A percentile compares a stretch with the other conserved stretches of the same genome.
Evolutionary conservation across 2,329 filamentous ascomycete species (phyloP).

Genomic region (Amauroascus verrucosus): DNA sequence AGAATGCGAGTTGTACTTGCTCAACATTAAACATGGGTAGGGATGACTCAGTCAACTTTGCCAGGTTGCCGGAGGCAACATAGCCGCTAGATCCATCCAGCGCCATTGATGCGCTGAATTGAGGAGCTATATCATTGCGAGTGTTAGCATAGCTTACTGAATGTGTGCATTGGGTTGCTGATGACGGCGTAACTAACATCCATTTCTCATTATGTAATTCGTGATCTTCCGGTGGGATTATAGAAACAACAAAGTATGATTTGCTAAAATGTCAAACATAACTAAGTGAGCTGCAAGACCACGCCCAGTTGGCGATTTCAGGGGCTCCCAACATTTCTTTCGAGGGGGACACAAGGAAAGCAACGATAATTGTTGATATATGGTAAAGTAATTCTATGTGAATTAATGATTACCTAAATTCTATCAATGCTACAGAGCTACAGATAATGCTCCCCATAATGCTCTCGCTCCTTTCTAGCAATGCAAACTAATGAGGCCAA

Average conservation of each 20-base stretch:
- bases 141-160: not conserved
- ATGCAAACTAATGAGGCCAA: not conserved
- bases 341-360: no score
- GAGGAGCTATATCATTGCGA: constrained; percentile 15
- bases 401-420: not conserved
- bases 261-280: not conserved
- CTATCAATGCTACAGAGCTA: not conserved
- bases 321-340: no score
- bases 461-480: not conserved
- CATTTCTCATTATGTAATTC: not conserved
- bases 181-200: no score
- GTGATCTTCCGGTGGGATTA: not conserved
- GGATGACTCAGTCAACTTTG: constrained; percentile 49
- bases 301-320: no score
- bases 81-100: constrained; percentile 63
- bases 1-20: constrained; percentile 85
- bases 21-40: constrained; percentile 93
- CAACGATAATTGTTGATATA: no score
- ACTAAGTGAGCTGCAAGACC: no score
- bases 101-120: constrained; percentile 48
- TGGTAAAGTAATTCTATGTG: not conserved
- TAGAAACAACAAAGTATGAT: not conserved
- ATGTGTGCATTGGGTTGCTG: not conserved
- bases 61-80: constrained; percentile 53
- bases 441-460: not conserved